A percentile compares a stretch with the other conserved stretches of the same genome.
Conservation (phyloP, 108 stramenopile genomes). For the Thalassiosira profunda region DNA sequence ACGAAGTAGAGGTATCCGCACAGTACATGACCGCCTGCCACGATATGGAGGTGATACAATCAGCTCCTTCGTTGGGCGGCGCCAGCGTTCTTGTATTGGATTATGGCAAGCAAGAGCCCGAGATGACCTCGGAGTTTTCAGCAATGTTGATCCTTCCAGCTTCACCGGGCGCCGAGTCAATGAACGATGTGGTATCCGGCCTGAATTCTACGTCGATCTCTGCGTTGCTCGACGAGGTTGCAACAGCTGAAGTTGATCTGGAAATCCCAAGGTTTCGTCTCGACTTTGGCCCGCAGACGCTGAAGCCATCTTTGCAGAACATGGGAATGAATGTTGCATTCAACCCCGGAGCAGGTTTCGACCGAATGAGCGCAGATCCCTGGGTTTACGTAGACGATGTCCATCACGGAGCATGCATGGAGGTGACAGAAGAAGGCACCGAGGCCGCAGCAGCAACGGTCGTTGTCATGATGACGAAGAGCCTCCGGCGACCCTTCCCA, state of each 20-base stretch:
- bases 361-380: conserved; percentile 23
- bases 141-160: conserved; percentile 33
- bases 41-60: conserved; percentile 2
- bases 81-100: conserved; percentile 26
- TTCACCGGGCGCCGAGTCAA: conserved; percentile 9
- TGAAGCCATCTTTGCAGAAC: conserved; percentile 6
- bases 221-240: conserved; percentile 16
- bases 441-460: conserved; percentile 36
- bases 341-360: conserved; percentile 6
- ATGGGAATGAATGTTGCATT: conserved; percentile 31
- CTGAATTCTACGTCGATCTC: conserved; percentile 1
- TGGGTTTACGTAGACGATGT: conserved; percentile 23
- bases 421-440: conserved; percentile 43
- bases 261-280: conserved; percentile 31
- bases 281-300: conserved; percentile 5
- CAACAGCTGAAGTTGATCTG: conserved; percentile 1
- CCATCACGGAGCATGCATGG: conserved; percentile 26
- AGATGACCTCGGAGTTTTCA: conserved; percentile 13
- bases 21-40: conserved; percentile 30
- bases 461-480: conserved; percentile 2
- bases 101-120: conserved; percentile 17
- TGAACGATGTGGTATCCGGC: conserved; percentile 5
- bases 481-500: not conserved
- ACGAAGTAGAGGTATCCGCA: not conserved
- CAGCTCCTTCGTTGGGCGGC: conserved; percentile 5